These are phyloP conservation scores for Gloeostereum incarnatum DNA, from an alignment of 768 basidiomycete species.

Conservation along the genomic window DNA sequence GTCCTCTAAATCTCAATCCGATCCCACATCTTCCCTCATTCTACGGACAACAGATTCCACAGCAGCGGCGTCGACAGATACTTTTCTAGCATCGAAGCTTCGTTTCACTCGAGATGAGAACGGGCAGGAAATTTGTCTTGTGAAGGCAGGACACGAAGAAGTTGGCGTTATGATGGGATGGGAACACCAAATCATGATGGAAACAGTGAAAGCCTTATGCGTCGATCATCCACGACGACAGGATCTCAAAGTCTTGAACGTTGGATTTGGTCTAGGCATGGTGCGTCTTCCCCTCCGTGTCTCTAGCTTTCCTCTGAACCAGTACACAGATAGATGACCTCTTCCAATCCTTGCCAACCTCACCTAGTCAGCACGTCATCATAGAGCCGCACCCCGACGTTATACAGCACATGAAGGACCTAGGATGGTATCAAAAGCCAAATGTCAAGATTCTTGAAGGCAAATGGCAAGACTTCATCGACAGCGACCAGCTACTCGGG, in stretches of 20 bases:
- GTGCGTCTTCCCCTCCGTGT: slow-evolving; percentile 29
- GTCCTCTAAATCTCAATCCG: slow-evolving; percentile 32
- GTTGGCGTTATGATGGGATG: slow-evolving; percentile 99
- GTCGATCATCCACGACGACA: slow-evolving; percentile 34
- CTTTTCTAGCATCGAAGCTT: slow-evolving; percentile 66
- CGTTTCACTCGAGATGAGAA: slow-evolving; percentile 57
- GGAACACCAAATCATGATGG: slow-evolving; percentile 83
- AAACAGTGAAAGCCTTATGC: slow-evolving; percentile 65
- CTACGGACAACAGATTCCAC: slow-evolving; percentile 44
- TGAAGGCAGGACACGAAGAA: slow-evolving; percentile 58
- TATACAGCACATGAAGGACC: slow-evolving; percentile 64
- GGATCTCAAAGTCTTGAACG: slow-evolving; percentile 67
- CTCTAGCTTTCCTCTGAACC: slow-evolving; percentile 3
- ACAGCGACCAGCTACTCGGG: slow-evolving; percentile 42
- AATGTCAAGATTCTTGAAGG: slow-evolving; percentile 80
- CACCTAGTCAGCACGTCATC: slow-evolving; percentile 74
- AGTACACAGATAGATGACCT: slow-evolving; percentile 65
- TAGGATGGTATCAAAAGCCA: slow-evolving; percentile 70
- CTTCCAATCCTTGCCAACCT: slow-evolving; percentile 55
- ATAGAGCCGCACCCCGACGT: slow-evolving; percentile 94
- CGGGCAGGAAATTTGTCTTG: slow-evolving; percentile 78
- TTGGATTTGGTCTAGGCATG: slow-evolving; percentile 94
- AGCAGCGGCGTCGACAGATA: slow-evolving; percentile 50
- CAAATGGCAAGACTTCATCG: slow-evolving; percentile 88
- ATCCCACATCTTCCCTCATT: slow-evolving; percentile 22